Evolutionary conservation across 177 flowering plant genomes (phyloP), one percentile per base, ranked within the genome.

Genomic region (Vitis hybrid): DNA sequence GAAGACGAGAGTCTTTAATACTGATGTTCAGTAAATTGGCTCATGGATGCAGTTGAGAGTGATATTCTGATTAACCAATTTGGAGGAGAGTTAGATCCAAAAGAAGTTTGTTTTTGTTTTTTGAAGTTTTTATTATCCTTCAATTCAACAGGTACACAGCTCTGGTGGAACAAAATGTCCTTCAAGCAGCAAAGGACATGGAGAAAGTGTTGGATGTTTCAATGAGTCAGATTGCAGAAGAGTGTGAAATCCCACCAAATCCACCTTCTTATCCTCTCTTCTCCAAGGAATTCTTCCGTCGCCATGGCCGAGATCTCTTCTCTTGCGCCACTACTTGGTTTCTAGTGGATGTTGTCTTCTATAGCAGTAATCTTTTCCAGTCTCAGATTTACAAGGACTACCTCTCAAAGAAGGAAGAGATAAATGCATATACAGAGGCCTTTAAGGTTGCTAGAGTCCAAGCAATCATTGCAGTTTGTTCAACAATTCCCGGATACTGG

Each of bases 401-500:
- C 59, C 50, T 74, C 45, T 7, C 31, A 0, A 3, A n/a, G 1
- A 15, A 52, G 9, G 3, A 21, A 1, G 6, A 12, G 4, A 2
- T 60, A 4, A 81, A 77, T 56, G 83, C 73, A 8, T 83, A 67
- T 59, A 29, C 51, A 2, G 82, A 79, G 0, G 87, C 87, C 49
- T 74, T 62, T 21, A 2, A 70, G 0, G 72, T 83, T 0, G 90
- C 90, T 0, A 64, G 51, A 45, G 51, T 83, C 53, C 88, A 85
- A 62, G 86, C 84, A 4, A 78, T 86, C 59, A 29, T 88, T 1
- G 86, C 92, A 1, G 51, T 71, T 6, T 82, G 79, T 33, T 81
- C 90, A 7, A 78, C 90, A 0, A 78, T 88, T 52, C 92, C 90
- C 0, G 92, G 92, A 7, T 88, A 88, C 64, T 88, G 70, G 70